Percentiles rank a stretch among this genome's conserved stretches.
These are phyloP conservation scores for Tilletia horrida DNA, from an alignment of 1,284 basidiomycete species.

Conservation along the genomic window DNA sequence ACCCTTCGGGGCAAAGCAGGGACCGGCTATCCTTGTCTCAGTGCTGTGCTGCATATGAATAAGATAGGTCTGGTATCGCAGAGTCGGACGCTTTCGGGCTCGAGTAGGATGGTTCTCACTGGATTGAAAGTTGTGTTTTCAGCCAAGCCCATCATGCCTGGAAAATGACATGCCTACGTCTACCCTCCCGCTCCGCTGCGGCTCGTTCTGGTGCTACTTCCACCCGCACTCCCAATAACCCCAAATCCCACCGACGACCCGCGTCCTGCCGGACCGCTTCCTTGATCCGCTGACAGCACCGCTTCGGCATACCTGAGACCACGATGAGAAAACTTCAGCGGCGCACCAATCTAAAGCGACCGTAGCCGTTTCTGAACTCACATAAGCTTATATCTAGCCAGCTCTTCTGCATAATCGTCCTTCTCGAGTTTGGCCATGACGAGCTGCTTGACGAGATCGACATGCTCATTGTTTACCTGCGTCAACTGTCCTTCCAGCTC, in stretches of 20 bases:
- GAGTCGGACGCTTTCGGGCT: too few species aligned
- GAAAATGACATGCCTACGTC: background rate
- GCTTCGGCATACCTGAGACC: conserved; percentile 36
- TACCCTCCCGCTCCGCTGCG: background rate
- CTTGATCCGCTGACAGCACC: conserved; percentile 24
- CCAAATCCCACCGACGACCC: background rate
- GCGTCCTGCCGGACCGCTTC: background rate
- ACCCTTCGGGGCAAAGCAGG: too few species aligned
- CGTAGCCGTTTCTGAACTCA: conserved; percentile 11
- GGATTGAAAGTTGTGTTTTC: too few species aligned
- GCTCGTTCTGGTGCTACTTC: conserved; percentile 12
- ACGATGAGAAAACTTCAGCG: too few species aligned
- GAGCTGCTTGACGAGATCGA: conserved; percentile 45
- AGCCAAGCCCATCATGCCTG: background rate
- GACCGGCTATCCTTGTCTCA: too few species aligned
- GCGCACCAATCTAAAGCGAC: background rate
- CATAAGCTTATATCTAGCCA: conserved; percentile 52
- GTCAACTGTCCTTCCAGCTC: conserved; percentile 47
- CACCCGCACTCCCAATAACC: background rate
- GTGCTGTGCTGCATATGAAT: too few species aligned
- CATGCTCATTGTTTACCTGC: conserved; percentile 46
- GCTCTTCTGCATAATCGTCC: conserved; percentile 53
- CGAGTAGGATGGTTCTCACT: too few species aligned
- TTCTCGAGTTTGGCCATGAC: conserved; percentile 37
- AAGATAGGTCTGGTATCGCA: too few species aligned